Conservation (phyloP, 2,329 filamentous ascomycete genomes). For the Corynespora cassiicola region DNA sequence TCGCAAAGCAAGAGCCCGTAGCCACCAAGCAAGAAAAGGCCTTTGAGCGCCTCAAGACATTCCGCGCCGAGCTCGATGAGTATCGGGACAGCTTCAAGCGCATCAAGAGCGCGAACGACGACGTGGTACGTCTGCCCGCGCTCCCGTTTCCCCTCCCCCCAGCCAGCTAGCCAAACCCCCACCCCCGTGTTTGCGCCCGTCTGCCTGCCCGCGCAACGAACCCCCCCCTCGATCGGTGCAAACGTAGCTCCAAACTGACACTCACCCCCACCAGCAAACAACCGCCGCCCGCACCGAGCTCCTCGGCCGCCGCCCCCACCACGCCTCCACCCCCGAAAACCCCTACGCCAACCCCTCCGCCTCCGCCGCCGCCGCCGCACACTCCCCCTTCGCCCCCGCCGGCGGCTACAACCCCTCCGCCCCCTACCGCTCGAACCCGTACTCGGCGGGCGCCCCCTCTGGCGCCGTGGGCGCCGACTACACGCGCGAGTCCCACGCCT, state of each 20-base stretch:
- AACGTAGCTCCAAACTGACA: too few relatives aligned
- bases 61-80: constrained; percentile 80
- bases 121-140: constrained; percentile 59
- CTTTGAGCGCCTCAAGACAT: constrained; percentile 81
- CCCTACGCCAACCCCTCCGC: constrained; percentile 69
- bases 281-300: constrained; percentile 80
- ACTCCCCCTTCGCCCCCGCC: constrained; percentile 40
- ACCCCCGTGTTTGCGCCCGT: too few relatives aligned
- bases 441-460: constrained; percentile 38
- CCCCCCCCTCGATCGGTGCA: too few relatives aligned
- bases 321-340: constrained; percentile 84
- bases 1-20: constrained; percentile 88
- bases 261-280: too few relatives aligned
- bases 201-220: too few relatives aligned
- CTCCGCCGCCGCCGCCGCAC: constrained; percentile 17
- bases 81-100: constrained; percentile 80
- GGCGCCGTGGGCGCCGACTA: constrained; percentile 59
- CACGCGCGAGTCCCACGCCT: constrained; percentile 78
- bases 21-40: constrained; percentile 92
- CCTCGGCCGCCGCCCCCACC: constrained; percentile 81
- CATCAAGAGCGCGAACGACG: constrained; percentile 79
- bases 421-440: constrained; percentile 49
- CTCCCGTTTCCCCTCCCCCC: too few relatives aligned
- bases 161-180: too few relatives aligned
- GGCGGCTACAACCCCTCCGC: constrained; percentile 35